Conservation (phyloP, 148 eudicot species). For the Spergularia bocconei region DNA sequence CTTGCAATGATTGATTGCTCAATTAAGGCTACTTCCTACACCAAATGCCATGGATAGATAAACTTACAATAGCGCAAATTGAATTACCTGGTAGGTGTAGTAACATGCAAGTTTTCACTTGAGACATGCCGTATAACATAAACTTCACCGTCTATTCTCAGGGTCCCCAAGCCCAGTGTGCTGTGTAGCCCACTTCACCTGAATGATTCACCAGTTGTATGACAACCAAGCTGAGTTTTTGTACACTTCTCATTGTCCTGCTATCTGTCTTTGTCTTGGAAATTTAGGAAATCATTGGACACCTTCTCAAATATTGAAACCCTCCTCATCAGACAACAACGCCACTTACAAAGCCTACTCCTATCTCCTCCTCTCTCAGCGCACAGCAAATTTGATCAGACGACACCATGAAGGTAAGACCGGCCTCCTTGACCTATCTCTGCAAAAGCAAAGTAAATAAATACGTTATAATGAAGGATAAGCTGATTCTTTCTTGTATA, state of each 20-base stretch:
- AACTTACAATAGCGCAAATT: neutral
- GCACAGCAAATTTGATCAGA: conserved; percentile 24
- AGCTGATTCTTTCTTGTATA: neutral
- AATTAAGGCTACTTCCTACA: neutral
- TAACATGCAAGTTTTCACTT: neutral
- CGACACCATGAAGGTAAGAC: conserved; percentile 62
- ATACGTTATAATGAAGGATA: neutral
- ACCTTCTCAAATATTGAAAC: conserved; percentile 17
- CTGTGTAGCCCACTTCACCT: conserved; percentile 20
- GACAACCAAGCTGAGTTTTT: conserved; percentile 33
- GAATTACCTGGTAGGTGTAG: neutral
- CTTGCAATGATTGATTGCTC: neutral
- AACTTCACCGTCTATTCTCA: conserved; percentile 2
- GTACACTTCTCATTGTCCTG: conserved; percentile 48
- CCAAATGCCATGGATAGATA: neutral
- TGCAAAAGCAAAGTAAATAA: conserved; percentile 1
- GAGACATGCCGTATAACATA: neutral
- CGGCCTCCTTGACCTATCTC: neutral
- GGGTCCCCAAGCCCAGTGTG: conserved; percentile 33
- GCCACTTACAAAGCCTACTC: conserved; percentile 22
- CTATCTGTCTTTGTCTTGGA: conserved; percentile 28
- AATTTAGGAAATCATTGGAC: conserved; percentile 14
- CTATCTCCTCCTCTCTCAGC: conserved; percentile 20
- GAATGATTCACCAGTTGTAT: conserved; percentile 26
- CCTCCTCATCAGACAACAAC: conserved; percentile 1